These are phyloP conservation scores for Xylariaceae sp. DNA, from an alignment of 2,329 filamentous ascomycete species.

Conservation along the genomic window DNA sequence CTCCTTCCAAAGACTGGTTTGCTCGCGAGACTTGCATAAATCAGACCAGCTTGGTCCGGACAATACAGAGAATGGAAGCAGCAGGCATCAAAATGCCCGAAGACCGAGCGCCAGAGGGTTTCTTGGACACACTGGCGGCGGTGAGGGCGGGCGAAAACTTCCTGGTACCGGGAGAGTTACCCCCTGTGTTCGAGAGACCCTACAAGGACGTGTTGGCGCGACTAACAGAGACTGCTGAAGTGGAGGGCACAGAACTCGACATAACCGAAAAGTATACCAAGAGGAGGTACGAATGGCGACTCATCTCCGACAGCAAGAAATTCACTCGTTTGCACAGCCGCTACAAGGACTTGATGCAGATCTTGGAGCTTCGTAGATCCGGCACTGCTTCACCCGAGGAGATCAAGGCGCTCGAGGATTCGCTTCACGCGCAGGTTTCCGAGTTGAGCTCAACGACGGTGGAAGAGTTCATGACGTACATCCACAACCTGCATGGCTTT, in stretches of 20 bases:
- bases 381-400: constrained; percentile 2
- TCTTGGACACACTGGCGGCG: constrained; percentile 26
- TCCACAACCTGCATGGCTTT: constrained; percentile 52
- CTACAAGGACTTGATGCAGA: background rate
- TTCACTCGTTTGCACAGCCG: background rate
- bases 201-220: constrained; percentile 38
- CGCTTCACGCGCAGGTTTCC: background rate
- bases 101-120: constrained; percentile 38
- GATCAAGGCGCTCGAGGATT: background rate
- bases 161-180: constrained; percentile 18
- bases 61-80: constrained; percentile 44
- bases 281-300: constrained; percentile 20
- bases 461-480: constrained; percentile 36
- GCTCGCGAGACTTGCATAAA: constrained; percentile 46
- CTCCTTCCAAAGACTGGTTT: constrained; percentile 29
- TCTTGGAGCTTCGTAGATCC: constrained; percentile 15
- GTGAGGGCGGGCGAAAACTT: background rate
- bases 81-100: constrained; percentile 40
- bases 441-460: constrained; percentile 1
- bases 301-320: constrained; percentile 19
- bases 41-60: constrained; percentile 37
- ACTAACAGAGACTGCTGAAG: constrained; percentile 26
- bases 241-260: constrained; percentile 20
- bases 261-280: constrained; percentile 16
- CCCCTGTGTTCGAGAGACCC: constrained; percentile 34